Conservation (phyloP, 768 basidiomycete genomes). For the Goffeauzyma gilvescens region DNA sequence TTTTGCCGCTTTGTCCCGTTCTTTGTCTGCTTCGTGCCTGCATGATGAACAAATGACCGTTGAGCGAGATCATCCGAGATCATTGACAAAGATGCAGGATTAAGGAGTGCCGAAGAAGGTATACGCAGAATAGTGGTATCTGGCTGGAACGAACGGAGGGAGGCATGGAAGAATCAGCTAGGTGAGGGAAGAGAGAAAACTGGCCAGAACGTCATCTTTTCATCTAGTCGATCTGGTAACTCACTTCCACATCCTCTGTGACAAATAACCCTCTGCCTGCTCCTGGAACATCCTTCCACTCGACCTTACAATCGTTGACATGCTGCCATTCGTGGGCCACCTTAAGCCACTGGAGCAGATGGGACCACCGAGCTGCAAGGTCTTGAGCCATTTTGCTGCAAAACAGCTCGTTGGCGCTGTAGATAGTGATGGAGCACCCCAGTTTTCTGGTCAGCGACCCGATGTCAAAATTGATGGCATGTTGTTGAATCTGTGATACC, state of each 20-base stretch:
- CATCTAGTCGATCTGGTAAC: too few relatives aligned
- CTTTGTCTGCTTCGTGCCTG: not conserved
- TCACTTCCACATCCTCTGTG: slow-evolving; percentile 34
- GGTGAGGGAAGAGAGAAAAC: not conserved
- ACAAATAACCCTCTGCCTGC: slow-evolving; percentile 57
- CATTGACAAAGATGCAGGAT: slow-evolving; percentile 43
- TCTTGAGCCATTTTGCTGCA: not conserved
- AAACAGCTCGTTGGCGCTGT: too few relatives aligned
- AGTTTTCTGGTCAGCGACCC: too few relatives aligned
- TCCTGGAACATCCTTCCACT: slow-evolving; percentile 39
- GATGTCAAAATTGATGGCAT: too few relatives aligned
- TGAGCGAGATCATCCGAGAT: slow-evolving; percentile 34
- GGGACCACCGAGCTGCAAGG: slow-evolving; percentile 33
- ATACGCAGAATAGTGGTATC: slow-evolving; percentile 47
- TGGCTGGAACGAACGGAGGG: slow-evolving; percentile 30
- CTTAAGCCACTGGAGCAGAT: slow-evolving; percentile 41
- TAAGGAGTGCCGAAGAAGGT: slow-evolving; percentile 53
- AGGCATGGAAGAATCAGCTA: not conserved
- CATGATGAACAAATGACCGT: not conserved
- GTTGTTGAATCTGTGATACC: too few relatives aligned
- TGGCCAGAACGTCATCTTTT: too few relatives aligned
- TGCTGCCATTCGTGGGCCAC: slow-evolving; percentile 36
- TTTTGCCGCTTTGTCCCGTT: too few relatives aligned
- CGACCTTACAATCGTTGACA: slow-evolving; percentile 35
- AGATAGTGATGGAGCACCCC: too few relatives aligned